Base-by-base conservation (phyloP, 169 alveolate genomes). In the Condylostoma magnum region DNA sequence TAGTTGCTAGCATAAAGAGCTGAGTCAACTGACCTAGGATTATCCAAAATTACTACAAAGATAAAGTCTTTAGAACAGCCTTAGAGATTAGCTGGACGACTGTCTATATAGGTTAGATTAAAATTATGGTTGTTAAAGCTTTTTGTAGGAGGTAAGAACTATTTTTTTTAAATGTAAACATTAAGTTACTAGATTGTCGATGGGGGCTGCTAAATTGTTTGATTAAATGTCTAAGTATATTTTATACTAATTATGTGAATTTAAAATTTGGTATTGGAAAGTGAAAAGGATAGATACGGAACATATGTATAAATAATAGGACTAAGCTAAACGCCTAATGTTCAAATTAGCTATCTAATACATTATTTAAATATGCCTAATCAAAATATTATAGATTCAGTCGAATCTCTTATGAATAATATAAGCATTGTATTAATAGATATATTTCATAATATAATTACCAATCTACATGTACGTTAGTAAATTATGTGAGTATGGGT, bases 91-190 rank as follows among this genome's bases (percentile, higher is more conserved):
- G 56, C 71, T 37, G 71, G 71, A 8, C 34, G 12, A 10, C 56
- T 38, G 56, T 60, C 71, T 8, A 60, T 60, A 20, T 38, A 30
- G 20, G 58, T 38, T 6, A 60, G 58, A 41, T 60, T 60, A n/a
- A 60, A 12, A 12, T 55, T 55, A 3, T 55, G 27, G 56, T 55
- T 48, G 15, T 30, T 20, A 28, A 55, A n/a, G 12, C 36, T 31
- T 55, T n/a, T 22, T 31, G 12, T 2, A 55, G 25, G 0, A 27
- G n/a, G 48, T 48, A 18, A 8, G 15, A 48, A 22, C 12, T 55
- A 25, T 55, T 33, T 33, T 33, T 55, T 4, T 0, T n/a, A 55
- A 55, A 22, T 1, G 68, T 55, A 31, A 55, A 55, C 68, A 55
- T 55, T 1, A 55, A 55, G 68, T 48, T n/a, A 48, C 68, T 28